A percentile compares a stretch with the other conserved stretches of the same genome.
These are phyloP conservation scores for Alternaria burnsii DNA, from an alignment of 2,329 filamentous ascomycete genomes.

Conservation along the genomic window DNA sequence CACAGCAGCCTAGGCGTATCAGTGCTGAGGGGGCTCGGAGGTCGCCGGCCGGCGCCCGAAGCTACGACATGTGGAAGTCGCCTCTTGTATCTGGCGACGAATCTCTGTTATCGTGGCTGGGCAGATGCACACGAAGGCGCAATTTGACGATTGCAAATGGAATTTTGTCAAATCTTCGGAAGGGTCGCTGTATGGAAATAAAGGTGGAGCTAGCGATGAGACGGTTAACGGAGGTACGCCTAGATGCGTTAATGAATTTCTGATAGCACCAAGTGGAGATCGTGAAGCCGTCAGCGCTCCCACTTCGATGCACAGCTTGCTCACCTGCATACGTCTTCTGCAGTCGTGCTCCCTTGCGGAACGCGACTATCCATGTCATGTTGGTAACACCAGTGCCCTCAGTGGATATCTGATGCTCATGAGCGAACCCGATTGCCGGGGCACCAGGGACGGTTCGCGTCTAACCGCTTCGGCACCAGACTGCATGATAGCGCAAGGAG, in stretches of 20 bases:
- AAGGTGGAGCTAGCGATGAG: slow-evolving; percentile 9
- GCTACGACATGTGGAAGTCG: slow-evolving; percentile 10
- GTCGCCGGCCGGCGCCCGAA: slow-evolving; percentile 8
- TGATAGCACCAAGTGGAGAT: slow-evolving; percentile 15
- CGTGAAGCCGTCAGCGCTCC: background rate
- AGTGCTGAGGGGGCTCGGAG: slow-evolving; percentile 6
- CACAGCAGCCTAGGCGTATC: slow-evolving; percentile 9
- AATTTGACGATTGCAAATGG: slow-evolving; percentile 19
- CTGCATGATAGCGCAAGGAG: background rate
- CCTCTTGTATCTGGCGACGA: slow-evolving; percentile 14
- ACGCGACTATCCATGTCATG: slow-evolving; percentile 4
- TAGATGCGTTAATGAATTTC: slow-evolving; percentile 19
- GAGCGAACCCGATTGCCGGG: slow-evolving; percentile 1
- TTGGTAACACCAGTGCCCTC: slow-evolving; percentile 3
- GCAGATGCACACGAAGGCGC: slow-evolving; percentile 7
- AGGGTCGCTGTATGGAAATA: slow-evolving; percentile 7
- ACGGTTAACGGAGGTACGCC: slow-evolving; percentile 14
- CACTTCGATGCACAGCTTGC: slow-evolving; percentile 4
- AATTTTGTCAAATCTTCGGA: slow-evolving; percentile 13
- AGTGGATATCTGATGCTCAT: background rate
- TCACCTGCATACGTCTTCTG: slow-evolving; percentile 14
- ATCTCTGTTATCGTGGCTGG: slow-evolving; percentile 19
- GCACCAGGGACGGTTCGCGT: background rate
- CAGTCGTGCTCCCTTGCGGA: slow-evolving; percentile 5
- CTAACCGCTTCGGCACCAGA: background rate